Base-by-base conservation (phyloP, 2,329 filamentous ascomycete species). In the Cladophialophora chaetospira region DNA sequence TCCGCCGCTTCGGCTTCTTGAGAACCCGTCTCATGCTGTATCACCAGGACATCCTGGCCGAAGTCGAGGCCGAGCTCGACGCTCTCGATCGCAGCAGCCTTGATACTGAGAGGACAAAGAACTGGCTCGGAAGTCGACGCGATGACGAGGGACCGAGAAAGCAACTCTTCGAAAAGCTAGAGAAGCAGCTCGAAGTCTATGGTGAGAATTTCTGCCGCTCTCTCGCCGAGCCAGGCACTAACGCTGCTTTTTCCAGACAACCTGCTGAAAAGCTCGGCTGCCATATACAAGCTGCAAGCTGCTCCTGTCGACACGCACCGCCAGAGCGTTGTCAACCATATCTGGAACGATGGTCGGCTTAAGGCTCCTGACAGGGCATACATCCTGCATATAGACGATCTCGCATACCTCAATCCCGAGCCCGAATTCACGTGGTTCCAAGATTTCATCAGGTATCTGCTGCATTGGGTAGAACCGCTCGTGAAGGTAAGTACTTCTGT, bases 1-100 rank as follows among this genome's bases (percentile, higher is more conserved):
- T 73, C 57, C 68, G 75, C 4, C 65, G 73, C 1, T 78, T 77
- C 43, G 74, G 74, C 2, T 73, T 69, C 38, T 61, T 77, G 0
- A 73, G 76, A 43, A 64, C 72, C 0, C 67, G 75, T 1, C 46
- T 77, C 0, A 63, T 75, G 1, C 56, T 71, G 1, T 65, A 68
- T 15, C 66, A 69, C 35, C 67, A 68, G 57, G 67, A 71, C 31
- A 54, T 67, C 5, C 43, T 73, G 11, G 53, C 64, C 4, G 46
- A 50, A 11, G 52, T 71, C 9, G 71, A 73, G 54, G 35, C 49
- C 0, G 36, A 49, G 5, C 59, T 75, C 1, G 52, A 64, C 29
- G 40, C 40, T 23, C 15, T 55, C 40, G 56, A 59, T 31, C 36
- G 28, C 19, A 33, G 52, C n/a, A n/a, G n/a, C n/a, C n/a, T n/a